These are phyloP conservation scores for Diaporthe velutina DNA, from an alignment of 2,329 filamentous ascomycete genomes.

Conservation along the genomic window DNA sequence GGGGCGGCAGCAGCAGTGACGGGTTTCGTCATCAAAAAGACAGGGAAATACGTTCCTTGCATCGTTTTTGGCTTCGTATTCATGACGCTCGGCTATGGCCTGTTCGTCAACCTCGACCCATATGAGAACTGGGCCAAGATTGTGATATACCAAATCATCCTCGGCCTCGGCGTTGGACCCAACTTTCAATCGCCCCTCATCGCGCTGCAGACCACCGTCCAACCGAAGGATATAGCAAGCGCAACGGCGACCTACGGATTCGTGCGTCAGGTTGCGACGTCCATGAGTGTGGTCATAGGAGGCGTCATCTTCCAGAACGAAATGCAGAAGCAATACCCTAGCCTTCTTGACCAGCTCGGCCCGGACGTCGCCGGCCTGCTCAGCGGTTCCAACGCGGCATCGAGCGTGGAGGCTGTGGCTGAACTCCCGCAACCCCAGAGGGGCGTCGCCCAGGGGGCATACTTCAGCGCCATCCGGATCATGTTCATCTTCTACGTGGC, in stretches of 20 bases:
- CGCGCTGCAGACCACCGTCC: constrained; percentile 73
- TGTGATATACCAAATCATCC: constrained; percentile 69
- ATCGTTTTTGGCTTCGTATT: constrained; percentile 67
- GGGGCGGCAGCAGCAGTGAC: constrained; percentile 57
- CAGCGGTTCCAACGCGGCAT: constrained; percentile 70
- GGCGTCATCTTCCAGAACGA: constrained; percentile 56
- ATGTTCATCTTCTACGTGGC: constrained; percentile 72
- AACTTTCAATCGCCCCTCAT: constrained; percentile 75
- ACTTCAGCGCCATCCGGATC: constrained; percentile 62
- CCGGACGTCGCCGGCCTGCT: constrained; percentile 63
- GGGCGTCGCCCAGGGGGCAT: constrained; percentile 58
- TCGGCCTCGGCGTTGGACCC: constrained; percentile 71
- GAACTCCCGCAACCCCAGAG: constrained; percentile 61
- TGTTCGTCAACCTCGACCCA: constrained; percentile 68
- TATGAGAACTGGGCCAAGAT: constrained; percentile 61
- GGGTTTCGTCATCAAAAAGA: constrained; percentile 61
- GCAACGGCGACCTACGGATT: constrained; percentile 74
- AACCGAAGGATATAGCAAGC: constrained; percentile 70
- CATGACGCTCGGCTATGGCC: constrained; percentile 70
- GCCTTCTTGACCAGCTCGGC: constrained; percentile 46
- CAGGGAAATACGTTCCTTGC: constrained; percentile 69
- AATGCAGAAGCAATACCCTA: constrained; percentile 53
- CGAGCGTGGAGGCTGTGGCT: constrained; percentile 71
- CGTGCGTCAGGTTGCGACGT: constrained; percentile 68
- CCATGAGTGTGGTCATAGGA: constrained; percentile 70